phyloP scores from a whole-genome alignment of 805 yeast genomes.

The Grigorovia transvaalensis region DNA sequence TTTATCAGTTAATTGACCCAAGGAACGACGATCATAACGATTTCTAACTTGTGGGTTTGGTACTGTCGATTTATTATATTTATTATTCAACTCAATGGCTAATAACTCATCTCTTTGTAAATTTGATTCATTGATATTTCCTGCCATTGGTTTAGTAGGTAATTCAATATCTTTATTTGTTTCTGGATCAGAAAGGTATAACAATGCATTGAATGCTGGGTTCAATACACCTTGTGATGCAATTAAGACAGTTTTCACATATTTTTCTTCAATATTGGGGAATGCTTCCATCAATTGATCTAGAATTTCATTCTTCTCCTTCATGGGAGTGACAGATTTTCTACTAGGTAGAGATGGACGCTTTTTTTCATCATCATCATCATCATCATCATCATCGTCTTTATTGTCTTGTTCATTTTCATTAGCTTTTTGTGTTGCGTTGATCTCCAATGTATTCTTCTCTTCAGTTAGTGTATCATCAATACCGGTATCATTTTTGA shows the following conservation, averaged over 20 bases:
- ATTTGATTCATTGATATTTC: slow-evolving; percentile 32
- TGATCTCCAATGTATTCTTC: not conserved
- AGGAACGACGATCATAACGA: not conserved
- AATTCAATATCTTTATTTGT: slow-evolving; percentile 40
- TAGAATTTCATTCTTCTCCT: slow-evolving; percentile 18
- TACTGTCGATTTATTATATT: slow-evolving; percentile 31
- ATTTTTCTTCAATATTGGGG: slow-evolving; percentile 63
- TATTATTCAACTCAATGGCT: slow-evolving; percentile 71
- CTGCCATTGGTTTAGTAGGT: slow-evolving; percentile 28
- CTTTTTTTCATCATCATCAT: slow-evolving; percentile 6
- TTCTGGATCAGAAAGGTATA: slow-evolving; percentile 67
- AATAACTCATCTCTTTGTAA: slow-evolving; percentile 65
- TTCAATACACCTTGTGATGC: slow-evolving; percentile 77
- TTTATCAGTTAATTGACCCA: slow-evolving; percentile 6
- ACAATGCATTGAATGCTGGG: slow-evolving; percentile 79
- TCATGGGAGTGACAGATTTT: slow-evolving; percentile 5
- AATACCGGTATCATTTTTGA: not conserved
- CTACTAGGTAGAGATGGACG: slow-evolving; percentile 23
- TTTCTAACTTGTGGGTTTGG: slow-evolving; percentile 6
- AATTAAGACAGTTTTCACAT: slow-evolving; percentile 67
- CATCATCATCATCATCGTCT: slow-evolving; percentile 7
- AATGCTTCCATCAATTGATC: slow-evolving; percentile 73
- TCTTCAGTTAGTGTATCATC: not conserved
- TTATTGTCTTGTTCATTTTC: slow-evolving; percentile 6
- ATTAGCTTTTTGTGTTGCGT: not conserved